Conservation (phyloP, 345 rosid species). For the Eucalyptus rudis region DNA sequence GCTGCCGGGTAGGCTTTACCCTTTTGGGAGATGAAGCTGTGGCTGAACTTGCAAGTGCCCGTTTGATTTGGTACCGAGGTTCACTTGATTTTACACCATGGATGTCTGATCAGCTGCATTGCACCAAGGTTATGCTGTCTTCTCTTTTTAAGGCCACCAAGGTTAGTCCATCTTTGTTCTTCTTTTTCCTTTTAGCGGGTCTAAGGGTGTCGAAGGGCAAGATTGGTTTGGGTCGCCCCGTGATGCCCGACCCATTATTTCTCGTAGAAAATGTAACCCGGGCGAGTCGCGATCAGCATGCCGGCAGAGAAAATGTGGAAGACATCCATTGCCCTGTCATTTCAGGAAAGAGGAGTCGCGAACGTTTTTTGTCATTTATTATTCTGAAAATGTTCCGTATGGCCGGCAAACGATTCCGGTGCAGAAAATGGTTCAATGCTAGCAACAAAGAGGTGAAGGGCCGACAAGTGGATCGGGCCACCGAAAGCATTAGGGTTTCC, state of each 20-base stretch:
- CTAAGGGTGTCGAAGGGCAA: not conserved
- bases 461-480: not conserved
- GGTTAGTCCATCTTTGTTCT: not conserved
- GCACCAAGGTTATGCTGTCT: not conserved
- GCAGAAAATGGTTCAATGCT: not conserved
- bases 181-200: not conserved
- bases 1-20: not conserved
- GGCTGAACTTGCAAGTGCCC: not conserved
- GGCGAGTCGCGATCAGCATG: not conserved
- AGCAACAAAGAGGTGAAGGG: not conserved
- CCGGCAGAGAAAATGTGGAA: not conserved
- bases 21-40: not conserved
- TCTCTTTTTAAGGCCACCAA: not conserved
- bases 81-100: not conserved
- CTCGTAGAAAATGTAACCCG: not conserved
- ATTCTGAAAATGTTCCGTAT: not conserved
- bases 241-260: not conserved
- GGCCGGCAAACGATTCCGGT: not conserved
- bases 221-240: not conserved
- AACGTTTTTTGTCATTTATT: not conserved
- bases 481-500: not conserved
- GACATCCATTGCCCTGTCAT: not conserved
- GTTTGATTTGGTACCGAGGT: not conserved
- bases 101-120: not conserved
- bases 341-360: not conserved